Conservation (phyloP, 2,329 filamentous ascomycete genomes). For the Hawksworthiomyces lignivorus region DNA sequence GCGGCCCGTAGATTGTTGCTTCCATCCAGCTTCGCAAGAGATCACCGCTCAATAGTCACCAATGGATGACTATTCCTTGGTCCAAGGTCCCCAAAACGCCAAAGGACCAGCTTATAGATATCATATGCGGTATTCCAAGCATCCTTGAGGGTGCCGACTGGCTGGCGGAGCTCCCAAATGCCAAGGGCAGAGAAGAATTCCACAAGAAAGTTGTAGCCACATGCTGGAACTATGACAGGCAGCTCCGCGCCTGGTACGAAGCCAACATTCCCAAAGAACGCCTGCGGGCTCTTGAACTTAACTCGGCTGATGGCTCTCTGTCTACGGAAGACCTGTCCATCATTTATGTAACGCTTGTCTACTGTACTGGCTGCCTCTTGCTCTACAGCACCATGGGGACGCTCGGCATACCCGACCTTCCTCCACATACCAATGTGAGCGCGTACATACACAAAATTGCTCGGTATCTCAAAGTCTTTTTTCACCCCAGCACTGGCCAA, state of each 20-base stretch:
- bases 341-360: conserved; percentile 15
- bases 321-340: conserved; percentile 15
- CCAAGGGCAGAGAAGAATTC: not conserved
- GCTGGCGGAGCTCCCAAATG: not conserved
- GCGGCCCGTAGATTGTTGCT: conserved; percentile 9
- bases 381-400: conserved; percentile 14
- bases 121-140: conserved; percentile 14
- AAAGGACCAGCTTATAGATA: conserved; percentile 16
- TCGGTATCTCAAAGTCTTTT: conserved; percentile 13
- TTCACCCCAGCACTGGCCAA: conserved; percentile 15
- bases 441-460: conserved; percentile 12
- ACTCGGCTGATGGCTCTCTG: not conserved
- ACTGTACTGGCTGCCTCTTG: conserved; percentile 14
- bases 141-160: conserved; percentile 16
- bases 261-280: conserved; percentile 8
- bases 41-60: conserved; percentile 10
- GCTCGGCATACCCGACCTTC: conserved; percentile 8
- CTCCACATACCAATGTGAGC: conserved; percentile 6
- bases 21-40: conserved; percentile 12
- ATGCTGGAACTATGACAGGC: conserved; percentile 11
- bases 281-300: conserved; percentile 1
- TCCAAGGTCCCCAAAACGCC: conserved; percentile 11
- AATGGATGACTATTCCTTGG: conserved; percentile 19
- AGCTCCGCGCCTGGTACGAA: conserved; percentile 14
- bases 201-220: not conserved